phyloP scores from a whole-genome alignment of 768 basidiomycete genomes.

The Phlebiopsis flavidoalba region DNA sequence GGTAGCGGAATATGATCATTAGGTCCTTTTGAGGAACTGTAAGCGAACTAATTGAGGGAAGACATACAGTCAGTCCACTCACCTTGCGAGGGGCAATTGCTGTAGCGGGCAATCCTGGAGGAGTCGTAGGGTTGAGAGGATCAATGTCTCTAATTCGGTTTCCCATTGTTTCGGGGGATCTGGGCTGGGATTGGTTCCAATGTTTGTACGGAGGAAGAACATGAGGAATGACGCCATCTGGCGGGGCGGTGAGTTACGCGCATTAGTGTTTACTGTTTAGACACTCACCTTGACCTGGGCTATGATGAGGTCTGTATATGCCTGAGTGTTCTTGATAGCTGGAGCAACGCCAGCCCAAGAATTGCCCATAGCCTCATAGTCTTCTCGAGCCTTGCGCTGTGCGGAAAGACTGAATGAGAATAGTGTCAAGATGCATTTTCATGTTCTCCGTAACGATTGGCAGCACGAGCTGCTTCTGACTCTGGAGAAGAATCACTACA shows the following conservation, averaged over 20 bases:
- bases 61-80: constrained; percentile 2
- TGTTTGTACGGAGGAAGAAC: constrained; percentile 71
- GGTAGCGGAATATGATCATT: constrained; percentile 87
- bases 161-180: not conserved
- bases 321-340: constrained; percentile 61
- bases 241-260: not conserved
- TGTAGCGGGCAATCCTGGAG: constrained; percentile 88
- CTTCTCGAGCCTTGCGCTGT: constrained; percentile 71
- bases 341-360: constrained; percentile 81
- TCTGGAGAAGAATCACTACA: constrained; percentile 86
- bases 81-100: constrained; percentile 82
- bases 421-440: constrained; percentile 71
- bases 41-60: not conserved
- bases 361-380: constrained; percentile 76
- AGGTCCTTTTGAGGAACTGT: constrained; percentile 60
- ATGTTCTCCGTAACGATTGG: constrained; percentile 67
- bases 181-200: not conserved
- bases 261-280: not conserved
- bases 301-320: constrained; percentile 80
- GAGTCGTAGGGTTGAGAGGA: constrained; percentile 76
- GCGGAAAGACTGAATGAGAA: constrained; percentile 77
- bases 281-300: constrained; percentile 82
- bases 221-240: constrained; percentile 91
- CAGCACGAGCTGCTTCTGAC: constrained; percentile 60
- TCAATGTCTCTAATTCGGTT: constrained; percentile 67